These are phyloP conservation scores for Eutrema yunnanense DNA, from an alignment of 345 rosid species.

Conservation along the genomic window DNA sequence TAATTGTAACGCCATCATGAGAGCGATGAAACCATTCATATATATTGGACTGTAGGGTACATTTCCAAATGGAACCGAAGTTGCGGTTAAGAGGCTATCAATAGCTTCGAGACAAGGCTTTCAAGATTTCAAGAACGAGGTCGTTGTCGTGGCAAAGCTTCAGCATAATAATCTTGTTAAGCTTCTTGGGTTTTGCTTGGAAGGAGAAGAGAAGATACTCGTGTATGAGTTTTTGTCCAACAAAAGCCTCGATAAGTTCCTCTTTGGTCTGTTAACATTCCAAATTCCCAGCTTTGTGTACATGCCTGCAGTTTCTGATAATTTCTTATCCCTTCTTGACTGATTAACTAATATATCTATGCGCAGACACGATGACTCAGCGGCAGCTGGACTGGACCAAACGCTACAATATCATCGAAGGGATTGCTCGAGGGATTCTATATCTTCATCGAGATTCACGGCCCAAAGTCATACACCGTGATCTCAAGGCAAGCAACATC, in stretches of 20 bases:
- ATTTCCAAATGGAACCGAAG: neutral
- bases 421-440: slow-evolving; percentile 1
- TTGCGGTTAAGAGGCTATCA: neutral
- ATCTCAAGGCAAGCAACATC: slow-evolving; percentile 3
- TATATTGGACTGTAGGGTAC: neutral
- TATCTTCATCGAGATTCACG: slow-evolving; percentile 7
- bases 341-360: neutral
- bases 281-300: neutral
- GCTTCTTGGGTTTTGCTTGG: neutral
- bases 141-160: neutral
- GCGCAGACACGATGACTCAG: neutral
- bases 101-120: neutral
- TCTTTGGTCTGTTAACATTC: slow-evolving; percentile 1
- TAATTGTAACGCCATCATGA: neutral
- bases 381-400: neutral
- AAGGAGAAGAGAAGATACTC: slow-evolving; percentile 5
- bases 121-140: slow-evolving; percentile 13
- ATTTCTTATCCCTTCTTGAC: neutral
- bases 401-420: neutral
- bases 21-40: neutral
- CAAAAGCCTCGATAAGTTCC: slow-evolving; percentile 6
- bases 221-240: slow-evolving; percentile 1
- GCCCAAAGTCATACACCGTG: neutral
- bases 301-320: neutral
- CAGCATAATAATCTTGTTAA: neutral